Evolutionary conservation across 306 rosid species (phyloP), one percentile per base, ranked within the genome.

Genomic region (Abrus pulchellus): DNA sequence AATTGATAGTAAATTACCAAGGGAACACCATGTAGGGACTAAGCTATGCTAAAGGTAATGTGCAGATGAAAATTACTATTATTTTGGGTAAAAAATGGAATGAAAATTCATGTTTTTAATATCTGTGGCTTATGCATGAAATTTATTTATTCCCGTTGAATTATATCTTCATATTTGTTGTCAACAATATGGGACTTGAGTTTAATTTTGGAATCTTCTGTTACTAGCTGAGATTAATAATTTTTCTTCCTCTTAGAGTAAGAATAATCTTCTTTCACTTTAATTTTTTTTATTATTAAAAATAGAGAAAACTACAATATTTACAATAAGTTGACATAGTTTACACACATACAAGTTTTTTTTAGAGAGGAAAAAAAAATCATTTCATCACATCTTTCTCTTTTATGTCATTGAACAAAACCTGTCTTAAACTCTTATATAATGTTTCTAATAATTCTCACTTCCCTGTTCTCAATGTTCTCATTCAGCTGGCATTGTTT

Each of bases 401-500:
- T 73, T 55, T 74, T 12, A 9, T 56, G 29, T 29, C 30, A 27
- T 57, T 13, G 68, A 74, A 44, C 43, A 29, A 7, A 55, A 11
- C 33, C 8, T 2, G 6, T 4, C 43, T 29, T 41, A 41, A 73
- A 38, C 47, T 54, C 11, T 40, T 55, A 14, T 34, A 53, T 3
- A 40, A 55, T 73, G 53, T 28, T 28, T 73, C 28, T 12, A 43
- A 55, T 73, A 40, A 40, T 56, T 73, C 40, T 40, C 29, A 49
- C 61, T 50, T 50, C 20, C 20, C 20, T 20, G 0, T 20, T 20
- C 60, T 32, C 10, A 12, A 29, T 48, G 74, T 33, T 72, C 68
- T 74, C 68, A 11, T 74, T 54, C 56, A 74, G 68, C 68, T 74
- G 79, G 29, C 55, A 74, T 12, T 8, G 44, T 57, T n/a, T 73